A percentile compares a stretch with the other conserved stretches of the same genome.
These are phyloP conservation scores for Dothiorella sarmentorum DNA, from an alignment of 2,329 filamentous ascomycete genomes.

Conservation along the genomic window DNA sequence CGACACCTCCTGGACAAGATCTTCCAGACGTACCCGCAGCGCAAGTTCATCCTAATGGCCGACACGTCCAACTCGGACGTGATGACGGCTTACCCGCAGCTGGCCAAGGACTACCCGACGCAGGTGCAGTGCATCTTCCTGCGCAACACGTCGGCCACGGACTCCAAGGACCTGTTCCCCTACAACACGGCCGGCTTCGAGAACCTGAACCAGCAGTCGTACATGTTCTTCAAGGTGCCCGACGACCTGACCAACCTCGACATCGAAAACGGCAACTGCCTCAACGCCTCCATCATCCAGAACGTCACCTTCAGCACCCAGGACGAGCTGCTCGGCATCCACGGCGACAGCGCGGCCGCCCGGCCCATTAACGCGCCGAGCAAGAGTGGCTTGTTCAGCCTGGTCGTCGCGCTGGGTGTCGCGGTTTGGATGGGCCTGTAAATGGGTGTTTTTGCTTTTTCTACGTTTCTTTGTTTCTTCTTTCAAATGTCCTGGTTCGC, in stretches of 20 bases:
- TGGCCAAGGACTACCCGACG: conserved; percentile 63
- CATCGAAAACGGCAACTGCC: conserved; percentile 64
- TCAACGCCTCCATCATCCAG: conserved; percentile 62
- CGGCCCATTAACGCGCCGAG: conserved; percentile 25
- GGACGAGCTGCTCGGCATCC: conserved; percentile 35
- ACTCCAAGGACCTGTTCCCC: conserved; percentile 64
- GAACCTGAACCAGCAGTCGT: conserved; percentile 60
- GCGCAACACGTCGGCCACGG: conserved; percentile 70
- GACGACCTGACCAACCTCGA: conserved; percentile 67
- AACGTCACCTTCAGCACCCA: conserved; percentile 63
- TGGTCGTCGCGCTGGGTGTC: conserved; percentile 33
- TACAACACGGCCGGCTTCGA: conserved; percentile 73
- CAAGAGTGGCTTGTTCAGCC: conserved; percentile 31
- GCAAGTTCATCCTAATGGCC: conserved; percentile 72
- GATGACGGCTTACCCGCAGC: conserved; percentile 59
- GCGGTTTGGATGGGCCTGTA: conserved; percentile 29
- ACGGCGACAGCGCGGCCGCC: conserved; percentile 23
- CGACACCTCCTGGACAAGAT: conserved; percentile 66
- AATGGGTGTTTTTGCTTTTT: not conserved
- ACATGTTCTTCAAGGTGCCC: conserved; percentile 76
- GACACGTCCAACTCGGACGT: conserved; percentile 76
- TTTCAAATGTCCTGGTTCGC: not conserved
- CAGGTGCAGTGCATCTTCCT: conserved; percentile 77
- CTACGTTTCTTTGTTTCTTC: not conserved
- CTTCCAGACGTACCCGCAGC: conserved; percentile 69